Evolutionary conservation across 75 land plant species (phyloP), one percentile per base, ranked within the genome.

Genomic region (Selaginella tamariscina): DNA sequence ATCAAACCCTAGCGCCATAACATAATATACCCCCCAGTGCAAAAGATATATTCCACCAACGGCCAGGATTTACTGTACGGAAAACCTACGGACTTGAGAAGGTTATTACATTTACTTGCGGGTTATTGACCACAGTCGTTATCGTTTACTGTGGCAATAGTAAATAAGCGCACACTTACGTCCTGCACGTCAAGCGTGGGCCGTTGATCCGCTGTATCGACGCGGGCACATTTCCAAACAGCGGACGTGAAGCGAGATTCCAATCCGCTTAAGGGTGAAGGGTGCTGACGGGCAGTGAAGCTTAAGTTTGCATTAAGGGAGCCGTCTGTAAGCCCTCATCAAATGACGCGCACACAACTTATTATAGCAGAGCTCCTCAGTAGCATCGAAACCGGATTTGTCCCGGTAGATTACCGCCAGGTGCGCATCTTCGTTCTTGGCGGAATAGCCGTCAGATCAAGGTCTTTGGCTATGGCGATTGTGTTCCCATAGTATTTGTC

Each of bases 391-490:
- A 15, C 15, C 15, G 49, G 49, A 39, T 39, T 5, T 5, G 11
- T 39, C 49, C 49, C 49, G 49, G 49, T 39, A 39, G 49, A 39
- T 39, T 39, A 39, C 49, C 49, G 49, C 49, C 49, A 15, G 49
- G n/a, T n/a, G n/a, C n/a, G n/a, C n/a, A n/a, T n/a, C n/a, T n/a
- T n/a, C n/a, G n/a, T n/a, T n/a, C n/a, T n/a, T n/a, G n/a, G 49
- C 49, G 15, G 15, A 15, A 39, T 39, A 39, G 49, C 49, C 49
- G 49, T 39, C 49, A 15, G 49, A 39, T 39, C 49, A n/a, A n/a
- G n/a, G n/a, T n/a, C n/a, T n/a, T n/a, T n/a, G 49, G 49, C 49
- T 39, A 39, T 39, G 49, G 49, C 49, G 49, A 39, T 5, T 39
- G 49, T n/a, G n/a, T n/a, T n/a, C n/a, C n/a, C n/a, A n/a, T n/a